Conservation (phyloP, 805 yeast genomes). For the Cyberlindnera mrakii region DNA sequence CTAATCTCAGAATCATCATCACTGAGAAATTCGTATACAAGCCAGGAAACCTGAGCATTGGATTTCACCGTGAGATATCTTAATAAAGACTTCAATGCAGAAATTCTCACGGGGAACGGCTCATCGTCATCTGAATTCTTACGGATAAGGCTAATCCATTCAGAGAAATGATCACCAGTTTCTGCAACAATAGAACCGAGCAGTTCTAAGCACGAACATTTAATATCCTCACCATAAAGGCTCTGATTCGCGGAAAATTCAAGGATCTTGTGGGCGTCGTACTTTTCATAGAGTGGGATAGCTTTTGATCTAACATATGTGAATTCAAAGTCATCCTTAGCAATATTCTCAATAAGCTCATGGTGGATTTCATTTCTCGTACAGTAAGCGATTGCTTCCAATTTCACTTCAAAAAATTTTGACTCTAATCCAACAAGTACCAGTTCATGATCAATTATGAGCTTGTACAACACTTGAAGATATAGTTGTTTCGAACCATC, state of each 20-base stretch:
- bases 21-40: constrained; percentile 34
- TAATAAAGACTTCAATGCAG: constrained; percentile 39
- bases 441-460: constrained; percentile 25
- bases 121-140: constrained; percentile 31
- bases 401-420: constrained; percentile 38
- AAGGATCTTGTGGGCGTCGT: constrained; percentile 20
- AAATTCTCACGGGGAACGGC: constrained; percentile 39
- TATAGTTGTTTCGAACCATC: constrained; percentile 50
- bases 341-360: constrained; percentile 13
- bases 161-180: constrained; percentile 23
- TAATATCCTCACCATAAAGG: constrained; percentile 39
- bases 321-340: constrained; percentile 29
- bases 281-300: constrained; percentile 17
- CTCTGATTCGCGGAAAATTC: constrained; percentile 27
- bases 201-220: constrained; percentile 42
- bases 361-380: constrained; percentile 2
- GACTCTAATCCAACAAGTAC: constrained; percentile 33
- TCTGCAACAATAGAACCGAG: constrained; percentile 38
- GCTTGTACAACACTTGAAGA: constrained; percentile 25
- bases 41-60: constrained; percentile 17
- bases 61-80: constrained; percentile 18
- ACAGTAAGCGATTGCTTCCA: constrained; percentile 33
- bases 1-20: constrained; percentile 71
- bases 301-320: constrained; percentile 39
- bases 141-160: constrained; percentile 10